Evolutionary conservation across 371 early-diverging fungal species (phyloP).

Genomic region (Mortierella sp.): DNA sequence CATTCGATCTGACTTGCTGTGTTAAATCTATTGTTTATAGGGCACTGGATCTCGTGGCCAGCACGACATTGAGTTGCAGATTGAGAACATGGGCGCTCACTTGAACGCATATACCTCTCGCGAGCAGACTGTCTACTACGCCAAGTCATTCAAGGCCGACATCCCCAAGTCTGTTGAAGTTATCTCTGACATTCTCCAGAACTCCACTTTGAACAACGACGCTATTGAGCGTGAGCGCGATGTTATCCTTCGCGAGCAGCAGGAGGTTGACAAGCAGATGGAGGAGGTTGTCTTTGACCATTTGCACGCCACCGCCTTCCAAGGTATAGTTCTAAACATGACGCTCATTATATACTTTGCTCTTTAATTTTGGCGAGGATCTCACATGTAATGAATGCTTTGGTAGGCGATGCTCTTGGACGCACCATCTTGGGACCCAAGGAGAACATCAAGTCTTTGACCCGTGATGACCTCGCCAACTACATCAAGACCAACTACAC

Average conservation of each 20-base stretch:
- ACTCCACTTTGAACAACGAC: conserved; percentile 83
- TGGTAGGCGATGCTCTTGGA: conserved; percentile 81
- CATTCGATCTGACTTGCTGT: conserved; percentile 4
- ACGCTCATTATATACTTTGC: conserved; percentile 55
- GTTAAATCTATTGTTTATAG: conserved; percentile 58
- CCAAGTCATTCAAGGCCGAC: conserved; percentile 91
- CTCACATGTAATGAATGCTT: neutral
- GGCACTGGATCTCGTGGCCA: conserved; percentile 90
- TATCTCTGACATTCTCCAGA: conserved; percentile 94
- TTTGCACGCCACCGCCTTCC: conserved; percentile 96
- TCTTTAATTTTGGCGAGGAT: neutral
- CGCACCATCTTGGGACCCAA: conserved; percentile 95
- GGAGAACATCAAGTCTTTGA: conserved; percentile 91
- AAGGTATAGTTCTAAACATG: conserved; percentile 72
- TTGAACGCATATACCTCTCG: conserved; percentile 98
- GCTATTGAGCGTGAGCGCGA: conserved; percentile 96
- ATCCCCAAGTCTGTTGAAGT: conserved; percentile 91
- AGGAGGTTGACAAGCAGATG: conserved; percentile 95
- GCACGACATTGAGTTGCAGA: conserved; percentile 90
- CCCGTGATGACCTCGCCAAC: conserved; percentile 82
- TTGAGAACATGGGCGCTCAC: conserved; percentile 98
- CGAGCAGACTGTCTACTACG: conserved; percentile 98
- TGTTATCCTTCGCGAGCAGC: conserved; percentile 95
- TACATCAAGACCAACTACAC: conserved; percentile 95
- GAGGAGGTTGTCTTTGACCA: conserved; percentile 97